Percentiles rank a stretch among this genome's conserved stretches.
Conservation (phyloP, 2,329 filamentous ascomycete genomes). For the Verticillium zaregamsianum region DNA sequence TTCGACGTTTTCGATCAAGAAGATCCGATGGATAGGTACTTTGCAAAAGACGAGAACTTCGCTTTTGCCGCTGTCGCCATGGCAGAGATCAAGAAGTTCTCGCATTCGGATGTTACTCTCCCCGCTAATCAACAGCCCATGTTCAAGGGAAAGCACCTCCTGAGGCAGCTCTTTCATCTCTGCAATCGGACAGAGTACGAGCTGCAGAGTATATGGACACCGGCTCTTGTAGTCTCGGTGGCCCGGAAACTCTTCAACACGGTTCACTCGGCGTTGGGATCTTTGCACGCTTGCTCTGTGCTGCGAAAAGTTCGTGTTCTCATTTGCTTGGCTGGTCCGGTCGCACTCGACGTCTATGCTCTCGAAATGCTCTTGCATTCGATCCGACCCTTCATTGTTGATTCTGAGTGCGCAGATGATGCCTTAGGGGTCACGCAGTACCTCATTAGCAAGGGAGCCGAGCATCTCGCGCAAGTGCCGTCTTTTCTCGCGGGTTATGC, state of each 20-base stretch:
- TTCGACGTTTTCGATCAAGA: conserved; percentile 77
- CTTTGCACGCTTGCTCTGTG: conserved; percentile 80
- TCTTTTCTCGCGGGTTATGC: conserved; percentile 79
- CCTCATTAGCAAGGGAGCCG: conserved; percentile 64
- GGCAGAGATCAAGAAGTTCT: conserved; percentile 63
- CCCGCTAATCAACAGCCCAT: conserved; percentile 81
- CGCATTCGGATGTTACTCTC: conserved; percentile 60
- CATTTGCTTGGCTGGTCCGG: conserved; percentile 69
- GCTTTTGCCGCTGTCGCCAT: conserved; percentile 60
- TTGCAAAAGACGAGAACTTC: conserved; percentile 56
- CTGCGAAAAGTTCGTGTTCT: conserved; percentile 82
- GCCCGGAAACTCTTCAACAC: conserved; percentile 75
- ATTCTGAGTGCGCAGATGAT: conserved; percentile 87
- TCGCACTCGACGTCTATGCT: conserved; percentile 74
- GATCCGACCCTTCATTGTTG: conserved; percentile 71
- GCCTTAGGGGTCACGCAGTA: conserved; percentile 83
- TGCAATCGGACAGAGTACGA: conserved; percentile 68
- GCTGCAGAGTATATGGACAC: conserved; percentile 65
- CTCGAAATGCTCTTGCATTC: conserved; percentile 86
- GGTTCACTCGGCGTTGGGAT: conserved; percentile 78
- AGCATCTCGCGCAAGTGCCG: conserved; percentile 60
- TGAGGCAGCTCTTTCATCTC: conserved; percentile 72
- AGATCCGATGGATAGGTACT: conserved; percentile 64
- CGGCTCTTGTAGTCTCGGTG: conserved; percentile 68
- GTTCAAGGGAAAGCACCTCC: conserved; percentile 74